Evolutionary conservation across 305 asterid genomes (phyloP), one percentile per base, ranked within the genome.

Genomic region (Fraxinus ornus): DNA sequence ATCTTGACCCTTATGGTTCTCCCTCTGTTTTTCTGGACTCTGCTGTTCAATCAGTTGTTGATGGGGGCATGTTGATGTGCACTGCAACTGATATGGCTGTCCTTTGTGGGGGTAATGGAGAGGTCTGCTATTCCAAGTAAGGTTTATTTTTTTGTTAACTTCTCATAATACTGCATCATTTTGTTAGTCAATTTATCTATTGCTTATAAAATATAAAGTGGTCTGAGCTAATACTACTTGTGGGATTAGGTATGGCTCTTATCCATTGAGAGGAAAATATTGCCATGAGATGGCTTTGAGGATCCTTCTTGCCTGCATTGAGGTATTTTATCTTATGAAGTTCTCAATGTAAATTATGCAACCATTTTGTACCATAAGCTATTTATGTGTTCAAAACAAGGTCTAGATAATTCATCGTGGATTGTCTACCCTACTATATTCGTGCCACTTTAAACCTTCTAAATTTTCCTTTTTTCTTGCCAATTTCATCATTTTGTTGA

Each of bases 51-150:
- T 92, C 98, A 52, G 93, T 96, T 81, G 93, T 64, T 85, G 99
- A 96, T 76, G 99, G 99, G 28, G 99, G 99, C 75, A 83, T 96
- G 75, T 85, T 96, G 76, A 92, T 94, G 99, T 96, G 99, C 83
- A 96, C 99, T 1, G 99, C 99, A 80, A 96, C 99, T 86, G 98
- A 96, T 90, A 90, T 94, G 98, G 99, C 98, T 17, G 98, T 96
- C 82, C 96, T 96, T 60, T 96, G 99, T 89, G 99, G 97, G 85
- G 90, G 91, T 76, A 94, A 92, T 79, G 98, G 97, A 9, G 98
- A 96, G 90, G 98, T 92, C 82, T 94, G 99, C 98, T 94, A 94
- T 90, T 92, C 99, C 87, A 96, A 96, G 99, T 96, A 94, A 90
- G 95, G 80, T 78, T 81, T 83, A 35, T 41, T 71, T 62, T 26